phyloP scores from a whole-genome alignment of 169 alveolate species.

The Ichthyophthirius multifiliis region DNA sequence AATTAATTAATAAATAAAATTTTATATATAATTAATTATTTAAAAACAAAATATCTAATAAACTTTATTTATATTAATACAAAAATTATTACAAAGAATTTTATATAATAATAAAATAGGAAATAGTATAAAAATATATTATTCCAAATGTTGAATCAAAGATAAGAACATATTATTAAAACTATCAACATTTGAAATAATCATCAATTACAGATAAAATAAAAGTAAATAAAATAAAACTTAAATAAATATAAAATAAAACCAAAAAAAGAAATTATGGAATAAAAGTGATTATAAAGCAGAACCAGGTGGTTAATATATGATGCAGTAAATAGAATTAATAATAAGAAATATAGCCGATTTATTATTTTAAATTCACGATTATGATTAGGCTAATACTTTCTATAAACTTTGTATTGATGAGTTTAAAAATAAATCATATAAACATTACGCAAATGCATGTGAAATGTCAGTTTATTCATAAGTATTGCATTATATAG shows the following conservation, averaged over 20 bases:
- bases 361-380: background rate
- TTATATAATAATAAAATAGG: background rate
- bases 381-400: background rate
- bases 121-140: background rate
- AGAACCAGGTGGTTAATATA: background rate
- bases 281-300: background rate
- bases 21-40: background rate
- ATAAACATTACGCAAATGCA: background rate
- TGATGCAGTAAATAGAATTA: background rate
- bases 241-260: background rate
- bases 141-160: background rate
- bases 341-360: background rate
- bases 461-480: background rate
- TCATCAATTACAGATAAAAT: background rate
- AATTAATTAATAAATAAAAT: no score
- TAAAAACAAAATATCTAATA: background rate
- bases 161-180: background rate
- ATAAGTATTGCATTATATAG: background rate
- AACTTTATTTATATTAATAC: background rate
- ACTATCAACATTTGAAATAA: background rate
- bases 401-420: background rate
- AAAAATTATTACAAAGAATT: background rate
- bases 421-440: background rate
- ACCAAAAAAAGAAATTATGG: background rate
- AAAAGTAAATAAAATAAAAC: background rate